phyloP scores from a whole-genome alignment of 2,329 filamentous ascomycete genomes.

The Alternaria sp. region DNA sequence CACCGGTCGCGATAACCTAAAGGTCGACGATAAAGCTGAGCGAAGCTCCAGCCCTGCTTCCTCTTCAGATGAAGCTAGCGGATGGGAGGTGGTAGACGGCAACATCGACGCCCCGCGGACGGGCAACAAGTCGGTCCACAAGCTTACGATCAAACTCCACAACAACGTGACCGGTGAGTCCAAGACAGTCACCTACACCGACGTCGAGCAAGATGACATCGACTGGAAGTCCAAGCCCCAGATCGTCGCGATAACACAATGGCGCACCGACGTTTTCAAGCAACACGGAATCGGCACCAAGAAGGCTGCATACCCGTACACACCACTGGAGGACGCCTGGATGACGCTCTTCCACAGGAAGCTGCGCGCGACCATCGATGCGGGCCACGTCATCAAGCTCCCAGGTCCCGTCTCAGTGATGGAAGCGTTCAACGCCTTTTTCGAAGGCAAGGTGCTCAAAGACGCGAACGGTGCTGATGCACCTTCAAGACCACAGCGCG shows the following conservation, averaged over 20 bases:
- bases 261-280: constrained; percentile 6
- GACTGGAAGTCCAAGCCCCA: constrained; percentile 7
- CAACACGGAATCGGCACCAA: not conserved
- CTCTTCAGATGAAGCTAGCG: not conserved
- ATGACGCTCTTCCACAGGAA: constrained; percentile 18
- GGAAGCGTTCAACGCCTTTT: not conserved
- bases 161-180: not conserved
- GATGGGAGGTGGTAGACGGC: constrained; percentile 4
- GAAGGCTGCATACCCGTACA: not conserved
- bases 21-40: not conserved
- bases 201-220: not conserved
- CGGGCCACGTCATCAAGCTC: constrained; percentile 3
- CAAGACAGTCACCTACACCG: not conserved
- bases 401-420: not conserved
- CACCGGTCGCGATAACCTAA: not conserved
- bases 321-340: constrained; percentile 21
- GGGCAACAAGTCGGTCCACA: not conserved
- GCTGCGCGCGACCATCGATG: constrained; percentile 4
- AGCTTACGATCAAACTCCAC: not conserved
- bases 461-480: not conserved
- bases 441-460: not conserved
- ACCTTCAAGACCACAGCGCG: not conserved
- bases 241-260: constrained; percentile 1
- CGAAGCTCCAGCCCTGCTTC: not conserved
- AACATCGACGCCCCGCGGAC: not conserved